phyloP scores from a whole-genome alignment of 2,329 filamentous ascomycete genomes.

The Sordariomycetes sp. region DNA sequence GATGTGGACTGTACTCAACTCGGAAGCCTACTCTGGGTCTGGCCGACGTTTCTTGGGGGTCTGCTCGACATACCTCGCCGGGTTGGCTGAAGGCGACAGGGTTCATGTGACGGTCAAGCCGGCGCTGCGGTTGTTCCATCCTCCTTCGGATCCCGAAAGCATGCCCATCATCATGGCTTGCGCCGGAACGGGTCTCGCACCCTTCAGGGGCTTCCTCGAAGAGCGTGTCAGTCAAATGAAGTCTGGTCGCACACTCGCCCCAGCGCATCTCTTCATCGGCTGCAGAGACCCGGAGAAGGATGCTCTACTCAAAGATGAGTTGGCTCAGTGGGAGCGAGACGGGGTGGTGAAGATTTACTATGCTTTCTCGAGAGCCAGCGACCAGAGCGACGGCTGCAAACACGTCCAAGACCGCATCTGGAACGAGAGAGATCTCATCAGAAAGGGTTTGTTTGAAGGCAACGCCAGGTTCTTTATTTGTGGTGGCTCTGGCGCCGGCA shows the following conservation, averaged over 20 bases:
- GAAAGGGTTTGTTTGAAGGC: slow-evolving; percentile 17
- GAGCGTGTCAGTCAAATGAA: slow-evolving; percentile 20
- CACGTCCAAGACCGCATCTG: slow-evolving; percentile 26
- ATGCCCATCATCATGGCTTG: slow-evolving; percentile 38
- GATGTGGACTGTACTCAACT: slow-evolving; percentile 58
- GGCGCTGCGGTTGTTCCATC: slow-evolving; percentile 29
- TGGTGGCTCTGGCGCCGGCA: slow-evolving; percentile 22
- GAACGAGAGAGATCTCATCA: slow-evolving; percentile 17
- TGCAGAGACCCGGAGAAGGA: slow-evolving; percentile 33
- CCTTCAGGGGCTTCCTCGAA: slow-evolving; percentile 38
- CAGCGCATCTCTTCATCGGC: slow-evolving; percentile 40
- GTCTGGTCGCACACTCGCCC: slow-evolving; percentile 37
- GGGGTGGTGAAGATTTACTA: slow-evolving; percentile 44
- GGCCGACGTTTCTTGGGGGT: slow-evolving; percentile 45
- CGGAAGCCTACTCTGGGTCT: slow-evolving; percentile 39
- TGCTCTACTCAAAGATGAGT: slow-evolving; percentile 30
- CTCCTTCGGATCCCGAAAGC: slow-evolving; percentile 18
- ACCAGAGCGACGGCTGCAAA: slow-evolving; percentile 28
- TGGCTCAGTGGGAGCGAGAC: slow-evolving; percentile 34
- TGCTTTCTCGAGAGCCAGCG: slow-evolving; percentile 32
- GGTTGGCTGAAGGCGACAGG: slow-evolving; percentile 30
- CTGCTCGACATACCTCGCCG: slow-evolving; percentile 50
- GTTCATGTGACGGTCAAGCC: slow-evolving; percentile 8
- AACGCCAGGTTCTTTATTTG: slow-evolving; percentile 51
- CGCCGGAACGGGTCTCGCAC: slow-evolving; percentile 48